Conservation (phyloP, 768 basidiomycete genomes). For the Lenzites betulinus region DNA sequence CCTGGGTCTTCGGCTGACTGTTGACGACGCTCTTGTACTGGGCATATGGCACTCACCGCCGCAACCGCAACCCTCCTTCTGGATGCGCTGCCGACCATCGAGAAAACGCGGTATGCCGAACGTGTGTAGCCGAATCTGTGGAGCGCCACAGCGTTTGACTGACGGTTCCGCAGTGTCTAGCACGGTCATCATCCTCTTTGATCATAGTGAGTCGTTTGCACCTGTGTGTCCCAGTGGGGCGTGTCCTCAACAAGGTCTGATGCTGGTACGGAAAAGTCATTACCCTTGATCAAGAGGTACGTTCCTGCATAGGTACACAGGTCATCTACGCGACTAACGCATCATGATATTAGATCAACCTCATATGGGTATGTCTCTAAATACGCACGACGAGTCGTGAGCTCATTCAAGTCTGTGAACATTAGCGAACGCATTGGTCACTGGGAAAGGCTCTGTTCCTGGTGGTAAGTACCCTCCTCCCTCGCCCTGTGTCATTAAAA, state of each 20-base stretch:
- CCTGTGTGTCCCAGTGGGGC: background rate
- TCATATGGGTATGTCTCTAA: slow-evolving; percentile 52
- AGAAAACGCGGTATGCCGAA: slow-evolving; percentile 25
- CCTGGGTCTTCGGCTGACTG: background rate
- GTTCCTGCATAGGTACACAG: slow-evolving; percentile 8
- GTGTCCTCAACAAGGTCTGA: background rate
- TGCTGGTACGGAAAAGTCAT: slow-evolving; percentile 38
- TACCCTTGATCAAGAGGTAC: slow-evolving; percentile 55
- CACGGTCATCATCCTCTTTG: slow-evolving; percentile 52
- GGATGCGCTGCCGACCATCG: slow-evolving; percentile 12
- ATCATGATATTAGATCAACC: slow-evolving; percentile 41
- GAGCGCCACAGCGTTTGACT: background rate
- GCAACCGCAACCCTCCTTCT: slow-evolving; percentile 8
- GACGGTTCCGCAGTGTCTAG: slow-evolving; percentile 46
- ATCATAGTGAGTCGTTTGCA: slow-evolving; percentile 47
- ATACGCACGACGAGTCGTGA: background rate
- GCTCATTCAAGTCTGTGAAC: background rate
- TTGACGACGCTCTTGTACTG: background rate
- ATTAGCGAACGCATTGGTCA: slow-evolving; percentile 55
- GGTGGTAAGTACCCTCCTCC: slow-evolving; percentile 38
- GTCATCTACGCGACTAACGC: background rate
- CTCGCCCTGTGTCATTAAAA: background rate
- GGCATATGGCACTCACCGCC: slow-evolving; percentile 4
- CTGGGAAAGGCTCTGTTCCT: slow-evolving; percentile 57
- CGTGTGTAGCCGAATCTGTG: slow-evolving; percentile 12